A percentile compares a stretch with the other conserved stretches of the same genome.
These are phyloP conservation scores for Heimioporus sp. DNA, from an alignment of 768 basidiomycete species.

Conservation along the genomic window DNA sequence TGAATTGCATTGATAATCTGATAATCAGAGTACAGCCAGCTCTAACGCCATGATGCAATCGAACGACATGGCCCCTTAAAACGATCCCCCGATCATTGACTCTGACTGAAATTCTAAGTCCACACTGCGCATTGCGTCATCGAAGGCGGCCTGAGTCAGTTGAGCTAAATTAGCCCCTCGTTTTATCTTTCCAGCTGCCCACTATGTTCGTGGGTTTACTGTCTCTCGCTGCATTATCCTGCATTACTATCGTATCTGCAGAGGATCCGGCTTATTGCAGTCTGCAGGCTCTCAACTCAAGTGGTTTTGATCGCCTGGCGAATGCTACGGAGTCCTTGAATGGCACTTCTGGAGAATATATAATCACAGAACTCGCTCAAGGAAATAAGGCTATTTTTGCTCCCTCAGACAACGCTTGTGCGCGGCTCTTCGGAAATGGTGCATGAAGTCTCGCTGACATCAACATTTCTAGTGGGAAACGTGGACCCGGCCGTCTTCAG, in stretches of 20 bases:
- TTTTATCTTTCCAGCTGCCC: not conserved
- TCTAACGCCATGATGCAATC: not conserved
- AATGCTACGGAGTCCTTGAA: conserved; percentile 41
- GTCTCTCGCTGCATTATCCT: conserved; percentile 15
- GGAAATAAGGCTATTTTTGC: conserved; percentile 56
- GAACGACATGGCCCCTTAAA: not conserved
- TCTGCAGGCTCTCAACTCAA: conserved; percentile 34
- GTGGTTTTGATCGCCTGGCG: conserved; percentile 44
- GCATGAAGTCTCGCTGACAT: conserved; percentile 1
- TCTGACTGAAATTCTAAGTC: not conserved
- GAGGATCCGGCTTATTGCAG: conserved; percentile 34
- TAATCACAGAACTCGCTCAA: conserved; percentile 43
- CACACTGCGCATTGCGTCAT: conserved; percentile 32
- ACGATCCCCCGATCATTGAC: conserved; percentile 3
- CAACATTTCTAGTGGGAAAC: conserved; percentile 3
- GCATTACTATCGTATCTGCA: conserved; percentile 29
- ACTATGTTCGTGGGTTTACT: conserved; percentile 18
- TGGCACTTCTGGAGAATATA: conserved; percentile 40
- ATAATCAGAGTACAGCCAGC: no score
- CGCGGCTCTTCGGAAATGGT: conserved; percentile 12
- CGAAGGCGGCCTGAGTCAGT: not conserved
- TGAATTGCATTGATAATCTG: no score
- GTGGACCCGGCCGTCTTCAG: conserved; percentile 12
- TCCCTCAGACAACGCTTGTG: conserved; percentile 55
- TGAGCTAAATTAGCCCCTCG: not conserved